Evolutionary conservation across 1,139 yeast species (phyloP), one percentile per base, ranked within the genome.

Genomic region (Geotrichum restrictum): DNA sequence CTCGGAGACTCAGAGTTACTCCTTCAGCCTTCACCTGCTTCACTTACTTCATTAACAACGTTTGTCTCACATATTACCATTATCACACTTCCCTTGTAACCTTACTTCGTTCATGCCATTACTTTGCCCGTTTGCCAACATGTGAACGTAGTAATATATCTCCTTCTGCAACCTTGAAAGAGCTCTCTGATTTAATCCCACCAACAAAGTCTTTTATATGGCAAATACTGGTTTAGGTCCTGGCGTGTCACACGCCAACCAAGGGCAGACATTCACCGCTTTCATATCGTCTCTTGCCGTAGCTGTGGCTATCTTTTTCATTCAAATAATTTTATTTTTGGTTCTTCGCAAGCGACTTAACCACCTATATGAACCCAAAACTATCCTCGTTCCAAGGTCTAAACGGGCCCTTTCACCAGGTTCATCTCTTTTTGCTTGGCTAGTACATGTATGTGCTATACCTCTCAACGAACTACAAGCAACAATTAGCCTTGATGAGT

Each of bases 401-500:
- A 53, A 53, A 37, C 56, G 60, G 11, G 53, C 57, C 1, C 54
- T 55, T 2, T 46, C 58, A 0, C 48, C 59, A 3, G 54, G 61
- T 3, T 13, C 45, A 6, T 58, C 63, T 3, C 42, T 62, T 11
- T 49, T 64, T 11, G 58, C 54, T 14, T 67, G 70, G 71, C 21
- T 67, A 3, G 40, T 40, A 1, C 52, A 59, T 1, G 49, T 61
- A 1, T 37, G 52, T 36, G 33, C 39, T 0, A 49, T 52, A 3
- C 54, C 64, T 1, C 48, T 61, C 18, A 49, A 50, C 10, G 51
- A 49, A 2, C 50, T 66, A 7, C 55, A 56, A 6, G 44, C 53
- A 0, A 48, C 45, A 3, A 59, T 59, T 6, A 69, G 69, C 1
- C 54, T 66, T 7, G 71, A 68, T 44, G 71, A 68, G 1, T 68